Base-by-base conservation (phyloP, 75 land plant genomes). In the Sequoiadendron giganteum region DNA sequence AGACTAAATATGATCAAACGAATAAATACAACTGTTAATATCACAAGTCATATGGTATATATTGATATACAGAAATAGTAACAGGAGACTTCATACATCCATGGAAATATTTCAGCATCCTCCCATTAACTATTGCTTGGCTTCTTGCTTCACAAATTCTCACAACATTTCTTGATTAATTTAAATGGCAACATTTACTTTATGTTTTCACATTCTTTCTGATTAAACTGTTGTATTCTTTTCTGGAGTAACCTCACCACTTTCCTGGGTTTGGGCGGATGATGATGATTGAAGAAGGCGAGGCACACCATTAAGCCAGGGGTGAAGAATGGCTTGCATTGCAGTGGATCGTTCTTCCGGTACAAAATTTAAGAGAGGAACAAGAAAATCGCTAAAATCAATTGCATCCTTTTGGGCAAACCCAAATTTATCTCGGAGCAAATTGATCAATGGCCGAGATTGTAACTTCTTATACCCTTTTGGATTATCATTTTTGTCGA, bases 341-440 rank as follows among this genome's bases (percentile, higher is more conserved):
- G 97, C 97, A 21, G 94, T 92, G 3, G 95, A 95, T 19, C 97
- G 89, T 83, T 95, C 95, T 48, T 95, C 95, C 32, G 99, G 97
- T 7, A 86, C 93, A 87, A 97, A 93, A 88, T 97, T 94, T 1
- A 95, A 88, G 58, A 97, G 77, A 19, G 97, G 97, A 32, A 92
- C 68, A 19, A 97, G 93, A 85, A 97, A 97, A 58, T 92, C 92
- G 14, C 95, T 90, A 89, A 95, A 88, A 19, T 93, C 97, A 86
- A 89, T 90, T 38, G 99, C 96, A 91, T 95, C 95, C 89, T 91
- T 85, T 85, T 93, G 94, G 39, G 89, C 88, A 84, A 97, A 94
- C 0, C 90, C 90, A 82, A 94, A 97, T 86, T 94, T 94, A 82
- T 95, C 94, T 32, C 65, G 36, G 1, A 97, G 93, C 10, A 95